Percentiles rank a stretch among this genome's conserved stretches.
phyloP scores from a whole-genome alignment of 1,284 basidiomycete species.

The Tylopilus orsonianus region DNA sequence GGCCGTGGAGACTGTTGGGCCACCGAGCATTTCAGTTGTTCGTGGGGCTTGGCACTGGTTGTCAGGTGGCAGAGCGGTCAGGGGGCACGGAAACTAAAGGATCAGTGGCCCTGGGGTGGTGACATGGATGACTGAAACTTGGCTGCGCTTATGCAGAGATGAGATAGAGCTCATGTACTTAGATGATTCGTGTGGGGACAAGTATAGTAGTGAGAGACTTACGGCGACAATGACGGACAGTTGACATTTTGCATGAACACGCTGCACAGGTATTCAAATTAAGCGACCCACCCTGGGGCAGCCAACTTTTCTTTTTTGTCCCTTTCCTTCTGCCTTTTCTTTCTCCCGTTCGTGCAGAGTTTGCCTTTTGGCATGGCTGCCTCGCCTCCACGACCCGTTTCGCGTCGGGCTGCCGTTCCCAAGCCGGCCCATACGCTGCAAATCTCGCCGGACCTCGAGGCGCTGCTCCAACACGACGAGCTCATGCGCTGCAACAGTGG shows the following conservation, averaged over 20 bases:
- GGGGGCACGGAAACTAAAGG: too few relatives aligned
- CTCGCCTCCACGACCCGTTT: conserved; percentile 21
- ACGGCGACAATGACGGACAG: neutral
- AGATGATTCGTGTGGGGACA: too few relatives aligned
- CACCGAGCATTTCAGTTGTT: too few relatives aligned
- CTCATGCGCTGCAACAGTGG: conserved; percentile 31
- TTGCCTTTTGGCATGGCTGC: conserved; percentile 15
- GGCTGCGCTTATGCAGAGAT: too few relatives aligned
- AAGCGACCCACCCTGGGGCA: conserved; percentile 7
- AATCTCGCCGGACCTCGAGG: conserved; percentile 62
- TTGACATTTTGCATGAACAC: neutral
- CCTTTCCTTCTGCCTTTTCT: neutral
- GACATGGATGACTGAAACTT: too few relatives aligned
- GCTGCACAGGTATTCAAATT: conserved; percentile 21
- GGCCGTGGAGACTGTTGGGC: too few relatives aligned
- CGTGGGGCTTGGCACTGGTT: too few relatives aligned
- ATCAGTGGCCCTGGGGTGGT: too few relatives aligned
- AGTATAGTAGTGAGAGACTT: neutral
- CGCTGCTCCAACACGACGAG: conserved; percentile 60
- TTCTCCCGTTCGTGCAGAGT: too few relatives aligned
- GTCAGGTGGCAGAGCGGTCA: too few relatives aligned
- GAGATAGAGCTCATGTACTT: too few relatives aligned
- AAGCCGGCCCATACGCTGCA: conserved; percentile 34
- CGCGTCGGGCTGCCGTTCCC: neutral
- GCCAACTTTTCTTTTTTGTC: neutral